phyloP scores from a whole-genome alignment of 495 filamentous ascomycete genomes.

The Durotheca rogersii region DNA sequence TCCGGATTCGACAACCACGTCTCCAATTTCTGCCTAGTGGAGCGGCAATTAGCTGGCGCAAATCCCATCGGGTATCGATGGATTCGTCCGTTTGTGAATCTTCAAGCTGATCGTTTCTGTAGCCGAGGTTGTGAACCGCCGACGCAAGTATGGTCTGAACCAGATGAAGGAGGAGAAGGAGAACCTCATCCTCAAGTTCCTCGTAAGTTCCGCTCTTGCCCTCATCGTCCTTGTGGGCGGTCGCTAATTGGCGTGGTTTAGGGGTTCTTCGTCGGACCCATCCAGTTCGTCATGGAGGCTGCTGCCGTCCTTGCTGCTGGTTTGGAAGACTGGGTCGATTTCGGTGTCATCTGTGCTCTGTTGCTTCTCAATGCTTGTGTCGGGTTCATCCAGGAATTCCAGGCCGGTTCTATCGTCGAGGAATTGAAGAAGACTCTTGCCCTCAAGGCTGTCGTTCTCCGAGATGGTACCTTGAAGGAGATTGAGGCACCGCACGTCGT shows the following conservation, averaged over 20 bases:
- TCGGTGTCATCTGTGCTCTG: conserved; percentile 74
- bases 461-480: conserved; percentile 70
- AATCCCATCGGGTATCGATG: too few species aligned
- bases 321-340: conserved; percentile 80
- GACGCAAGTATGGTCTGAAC: conserved; percentile 82
- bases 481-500: conserved; percentile 78
- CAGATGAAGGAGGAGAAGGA: conserved; percentile 88
- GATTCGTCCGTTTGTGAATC: neutral
- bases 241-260: conserved; percentile 12
- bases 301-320: conserved; percentile 74
- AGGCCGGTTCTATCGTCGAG: conserved; percentile 89
- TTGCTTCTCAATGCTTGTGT: conserved; percentile 79
- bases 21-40: too few species aligned
- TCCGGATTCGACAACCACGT: too few species aligned
- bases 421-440: conserved; percentile 88
- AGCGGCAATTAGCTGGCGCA: too few species aligned
- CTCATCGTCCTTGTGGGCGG: too few species aligned
- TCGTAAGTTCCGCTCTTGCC: conserved; percentile 39
- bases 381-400: conserved; percentile 86
- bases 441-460: conserved; percentile 79
- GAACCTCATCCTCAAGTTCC: conserved; percentile 79
- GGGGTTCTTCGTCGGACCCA: conserved; percentile 81
- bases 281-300: conserved; percentile 93
- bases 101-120: conserved; percentile 12
- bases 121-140: conserved; percentile 64